Percentiles rank a stretch among this genome's conserved stretches.
These are phyloP conservation scores for Apiosordaria backusii DNA, from an alignment of 495 filamentous ascomycete genomes.

Conservation along the genomic window DNA sequence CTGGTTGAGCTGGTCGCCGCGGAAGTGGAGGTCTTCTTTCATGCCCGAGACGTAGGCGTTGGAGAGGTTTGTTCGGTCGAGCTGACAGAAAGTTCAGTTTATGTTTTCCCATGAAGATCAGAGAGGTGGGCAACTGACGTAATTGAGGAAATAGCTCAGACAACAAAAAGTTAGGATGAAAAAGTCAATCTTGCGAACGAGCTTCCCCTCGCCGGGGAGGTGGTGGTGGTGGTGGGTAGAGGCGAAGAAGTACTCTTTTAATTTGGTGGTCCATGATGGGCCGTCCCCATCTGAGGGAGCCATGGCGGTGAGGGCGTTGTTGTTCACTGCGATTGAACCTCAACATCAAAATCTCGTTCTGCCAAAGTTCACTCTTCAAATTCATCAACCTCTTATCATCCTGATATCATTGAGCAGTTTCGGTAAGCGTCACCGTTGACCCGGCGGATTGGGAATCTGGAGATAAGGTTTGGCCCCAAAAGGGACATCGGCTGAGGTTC, in stretches of 20 bases:
- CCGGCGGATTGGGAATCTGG: no score
- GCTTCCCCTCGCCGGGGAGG: conserved; percentile 41
- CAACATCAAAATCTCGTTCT: no score
- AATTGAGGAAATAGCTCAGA: conserved; percentile 54
- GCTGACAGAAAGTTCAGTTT: conserved; percentile 14
- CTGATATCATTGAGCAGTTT: no score
- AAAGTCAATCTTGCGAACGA: conserved; percentile 58
- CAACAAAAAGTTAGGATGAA: conserved; percentile 66
- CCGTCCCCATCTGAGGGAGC: no score
- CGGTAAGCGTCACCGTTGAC: no score
- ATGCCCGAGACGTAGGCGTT: conserved; percentile 67
- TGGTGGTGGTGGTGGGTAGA: conserved; percentile 2
- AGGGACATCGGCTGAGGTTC: no score
- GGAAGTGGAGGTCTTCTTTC: conserved; percentile 58
- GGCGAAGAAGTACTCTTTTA: background rate
- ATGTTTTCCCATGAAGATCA: background rate
- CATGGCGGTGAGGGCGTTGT: no score
- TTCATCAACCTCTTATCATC: no score
- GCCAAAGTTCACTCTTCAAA: no score
- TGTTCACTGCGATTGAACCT: no score
- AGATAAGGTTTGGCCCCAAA: no score
- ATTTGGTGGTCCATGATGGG: conserved; percentile 1
- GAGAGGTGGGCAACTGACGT: conserved; percentile 27
- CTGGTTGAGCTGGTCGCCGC: conserved; percentile 54
- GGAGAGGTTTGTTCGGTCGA: conserved; percentile 57